A percentile compares a stretch with the other conserved stretches of the same genome.
Conservation (phyloP, 2,329 filamentous ascomycete species). For the Tympanopsis confertula region DNA sequence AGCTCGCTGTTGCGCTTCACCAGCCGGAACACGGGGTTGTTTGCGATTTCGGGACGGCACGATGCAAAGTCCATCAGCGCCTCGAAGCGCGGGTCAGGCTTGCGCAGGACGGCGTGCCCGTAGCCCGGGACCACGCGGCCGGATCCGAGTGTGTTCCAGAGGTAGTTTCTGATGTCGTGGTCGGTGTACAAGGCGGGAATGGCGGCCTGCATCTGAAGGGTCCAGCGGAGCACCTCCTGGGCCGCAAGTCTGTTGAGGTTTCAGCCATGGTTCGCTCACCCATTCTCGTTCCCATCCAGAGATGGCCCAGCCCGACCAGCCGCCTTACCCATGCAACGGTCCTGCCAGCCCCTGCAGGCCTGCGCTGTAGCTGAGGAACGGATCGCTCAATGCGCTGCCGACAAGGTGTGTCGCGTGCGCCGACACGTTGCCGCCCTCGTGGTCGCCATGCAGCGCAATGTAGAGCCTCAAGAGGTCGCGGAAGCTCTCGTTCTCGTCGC, state of each 20-base stretch:
- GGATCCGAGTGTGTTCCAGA: constrained; percentile 87
- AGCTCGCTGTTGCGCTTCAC: constrained; percentile 89
- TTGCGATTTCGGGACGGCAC: constrained; percentile 70
- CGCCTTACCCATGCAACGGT: constrained; percentile 67
- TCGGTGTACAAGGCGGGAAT: constrained; percentile 72
- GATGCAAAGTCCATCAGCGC: constrained; percentile 92
- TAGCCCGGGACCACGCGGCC: constrained; percentile 92
- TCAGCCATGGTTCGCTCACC: constrained; percentile 4
- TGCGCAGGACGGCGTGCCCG: constrained; percentile 88
- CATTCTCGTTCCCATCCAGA: neutral
- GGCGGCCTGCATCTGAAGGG: constrained; percentile 83
- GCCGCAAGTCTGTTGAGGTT: constrained; percentile 58
- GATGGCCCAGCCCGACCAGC: too few species aligned
- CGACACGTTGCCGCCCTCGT: constrained; percentile 95
- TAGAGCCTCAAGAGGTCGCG: constrained; percentile 90
- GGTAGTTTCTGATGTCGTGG: constrained; percentile 73
- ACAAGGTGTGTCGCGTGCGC: constrained; percentile 92
- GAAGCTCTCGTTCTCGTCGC: constrained; percentile 81
- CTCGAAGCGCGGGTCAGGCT: constrained; percentile 92
- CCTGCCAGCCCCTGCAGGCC: constrained; percentile 90
- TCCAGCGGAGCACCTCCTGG: constrained; percentile 94
- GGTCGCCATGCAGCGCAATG: constrained; percentile 90
- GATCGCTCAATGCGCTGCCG: constrained; percentile 84
- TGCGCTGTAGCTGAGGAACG: constrained; percentile 90
- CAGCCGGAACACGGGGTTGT: constrained; percentile 83